These are phyloP conservation scores for Schwanniomyces yamadae DNA, from an alignment of 805 yeast genomes.

Conservation along the genomic window DNA sequence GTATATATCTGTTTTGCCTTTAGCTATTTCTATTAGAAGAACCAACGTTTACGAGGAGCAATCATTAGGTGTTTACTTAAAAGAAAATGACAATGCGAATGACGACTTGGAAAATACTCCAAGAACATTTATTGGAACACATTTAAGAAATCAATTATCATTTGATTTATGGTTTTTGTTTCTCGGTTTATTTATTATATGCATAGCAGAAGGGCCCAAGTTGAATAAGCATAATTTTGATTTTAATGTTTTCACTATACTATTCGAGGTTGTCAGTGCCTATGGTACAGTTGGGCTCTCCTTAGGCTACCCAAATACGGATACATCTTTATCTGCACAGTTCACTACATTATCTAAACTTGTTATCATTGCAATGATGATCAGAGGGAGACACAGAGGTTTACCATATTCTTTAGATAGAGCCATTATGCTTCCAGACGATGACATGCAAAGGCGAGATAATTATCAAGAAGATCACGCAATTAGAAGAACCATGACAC, in stretches of 20 bases:
- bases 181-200: constrained; percentile 79
- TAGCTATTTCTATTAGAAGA: constrained; percentile 93
- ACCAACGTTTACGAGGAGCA: constrained; percentile 98
- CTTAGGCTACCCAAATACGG: constrained; percentile 69
- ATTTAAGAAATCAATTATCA: constrained; percentile 86
- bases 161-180: constrained; percentile 94
- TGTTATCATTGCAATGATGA: constrained; percentile 83
- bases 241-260: constrained; percentile 66
- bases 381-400: constrained; percentile 96
- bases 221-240: constrained; percentile 42
- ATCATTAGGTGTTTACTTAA: constrained; percentile 80
- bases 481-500: constrained; percentile 26
- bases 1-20: constrained; percentile 95
- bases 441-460: constrained; percentile 61
- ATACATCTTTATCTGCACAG: constrained; percentile 70
- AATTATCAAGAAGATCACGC: constrained; percentile 55
- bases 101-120: constrained; percentile 43
- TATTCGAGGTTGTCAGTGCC: constrained; percentile 91
- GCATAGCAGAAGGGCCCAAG: constrained; percentile 78
- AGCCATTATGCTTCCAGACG: constrained; percentile 84
- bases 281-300: constrained; percentile 96
- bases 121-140: constrained; percentile 73
- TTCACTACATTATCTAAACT: constrained; percentile 75
- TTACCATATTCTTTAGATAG: constrained; percentile 90
- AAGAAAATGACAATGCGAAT: constrained; percentile 30